Evolutionary conservation across 1,284 basidiomycete species (phyloP).

Genomic region (Cutaneotrichosporon sp.): DNA sequence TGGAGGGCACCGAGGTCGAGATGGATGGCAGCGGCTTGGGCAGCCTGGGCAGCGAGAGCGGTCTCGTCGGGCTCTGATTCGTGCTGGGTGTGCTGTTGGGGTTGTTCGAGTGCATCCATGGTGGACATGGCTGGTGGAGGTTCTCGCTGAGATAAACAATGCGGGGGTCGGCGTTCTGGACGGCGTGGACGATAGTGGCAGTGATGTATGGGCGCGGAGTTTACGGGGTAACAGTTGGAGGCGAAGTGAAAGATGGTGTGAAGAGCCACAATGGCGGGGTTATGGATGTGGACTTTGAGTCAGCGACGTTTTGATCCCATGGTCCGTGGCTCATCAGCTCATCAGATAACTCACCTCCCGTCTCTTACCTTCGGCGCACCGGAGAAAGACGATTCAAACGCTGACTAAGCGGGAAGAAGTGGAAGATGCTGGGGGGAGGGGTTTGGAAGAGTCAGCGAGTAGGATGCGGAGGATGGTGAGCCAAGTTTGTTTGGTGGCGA

Average conservation of each 20-base stretch:
- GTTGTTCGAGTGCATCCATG: conserved; percentile 17
- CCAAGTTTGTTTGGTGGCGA: not conserved
- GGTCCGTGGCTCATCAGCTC: no score
- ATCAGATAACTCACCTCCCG: no score
- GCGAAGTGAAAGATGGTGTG: not conserved
- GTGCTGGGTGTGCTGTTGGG: conserved; percentile 29
- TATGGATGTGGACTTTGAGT: not conserved
- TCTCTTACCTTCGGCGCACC: no score
- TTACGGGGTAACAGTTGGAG: not conserved
- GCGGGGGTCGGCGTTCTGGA: not conserved
- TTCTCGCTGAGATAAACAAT: not conserved
- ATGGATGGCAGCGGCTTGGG: conserved; percentile 31
- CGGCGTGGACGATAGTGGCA: not conserved
- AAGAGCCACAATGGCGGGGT: conserved; percentile 1
- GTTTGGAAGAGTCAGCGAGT: no score
- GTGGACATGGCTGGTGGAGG: conserved; percentile 4
- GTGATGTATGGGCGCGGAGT: not conserved
- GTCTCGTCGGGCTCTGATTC: conserved; percentile 36
- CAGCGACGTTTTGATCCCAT: no score
- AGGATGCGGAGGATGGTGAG: not conserved
- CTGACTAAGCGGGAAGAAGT: not conserved
- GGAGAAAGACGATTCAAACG: not conserved
- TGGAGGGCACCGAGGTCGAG: conserved; percentile 26
- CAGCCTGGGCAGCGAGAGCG: conserved; percentile 38
- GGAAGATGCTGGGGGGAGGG: not conserved